Conservation (phyloP, 176 grass and related monocot genomes). For the Cenchrus americanus region DNA sequence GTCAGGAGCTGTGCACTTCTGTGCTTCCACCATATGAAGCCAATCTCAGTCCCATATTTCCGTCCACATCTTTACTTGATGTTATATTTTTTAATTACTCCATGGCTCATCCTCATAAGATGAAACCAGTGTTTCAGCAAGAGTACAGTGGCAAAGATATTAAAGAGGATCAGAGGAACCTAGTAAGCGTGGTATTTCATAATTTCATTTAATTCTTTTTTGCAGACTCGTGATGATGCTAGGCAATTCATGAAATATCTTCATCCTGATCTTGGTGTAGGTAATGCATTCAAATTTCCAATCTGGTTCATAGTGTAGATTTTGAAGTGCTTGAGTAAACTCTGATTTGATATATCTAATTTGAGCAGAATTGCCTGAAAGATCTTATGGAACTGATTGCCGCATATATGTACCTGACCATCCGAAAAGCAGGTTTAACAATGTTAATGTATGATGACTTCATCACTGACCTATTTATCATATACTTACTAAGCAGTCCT, state of each 20-base stretch:
- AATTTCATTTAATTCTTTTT: slow-evolving; percentile 19
- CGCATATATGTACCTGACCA: slow-evolving; percentile 98
- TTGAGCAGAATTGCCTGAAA: slow-evolving; percentile 92
- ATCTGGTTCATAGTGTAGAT: slow-evolving; percentile 11
- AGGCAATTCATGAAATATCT: slow-evolving; percentile 98
- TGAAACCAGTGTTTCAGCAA: slow-evolving; percentile 1
- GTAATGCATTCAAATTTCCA: slow-evolving; percentile 59
- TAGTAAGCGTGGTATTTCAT: slow-evolving; percentile 30
- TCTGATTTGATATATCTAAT: slow-evolving; percentile 35
- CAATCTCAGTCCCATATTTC: neutral
- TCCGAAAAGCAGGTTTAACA: slow-evolving; percentile 96
- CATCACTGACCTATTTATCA: slow-evolving; percentile 53
- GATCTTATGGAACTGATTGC: slow-evolving; percentile 94
- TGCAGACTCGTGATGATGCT: slow-evolving; percentile 91
- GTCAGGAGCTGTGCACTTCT: neutral
- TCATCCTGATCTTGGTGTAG: slow-evolving; percentile 90
- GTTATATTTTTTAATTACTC: neutral
- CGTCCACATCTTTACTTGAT: slow-evolving; percentile 5
- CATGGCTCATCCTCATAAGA: neutral
- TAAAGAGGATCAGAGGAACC: neutral
- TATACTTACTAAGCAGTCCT: slow-evolving; percentile 14
- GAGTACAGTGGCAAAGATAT: neutral
- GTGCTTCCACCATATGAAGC: slow-evolving; percentile 6
- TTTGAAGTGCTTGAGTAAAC: slow-evolving; percentile 37
- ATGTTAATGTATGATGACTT: slow-evolving; percentile 97